Conservation (phyloP, 139 green algal genomes). For the Chlorella vulgaris region DNA sequence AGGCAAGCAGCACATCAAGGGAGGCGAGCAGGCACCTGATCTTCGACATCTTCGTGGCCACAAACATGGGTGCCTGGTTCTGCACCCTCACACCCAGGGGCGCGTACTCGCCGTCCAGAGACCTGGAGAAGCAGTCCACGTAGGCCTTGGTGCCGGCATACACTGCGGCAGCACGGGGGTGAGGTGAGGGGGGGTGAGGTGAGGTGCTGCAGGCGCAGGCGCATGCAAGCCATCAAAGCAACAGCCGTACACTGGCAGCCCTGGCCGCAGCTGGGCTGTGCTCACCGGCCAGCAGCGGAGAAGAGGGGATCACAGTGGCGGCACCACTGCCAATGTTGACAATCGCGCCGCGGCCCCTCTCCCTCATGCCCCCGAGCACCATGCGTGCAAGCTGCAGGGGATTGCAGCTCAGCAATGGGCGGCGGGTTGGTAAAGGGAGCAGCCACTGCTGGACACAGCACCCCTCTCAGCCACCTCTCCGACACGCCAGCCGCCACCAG, state of each 20-base stretch:
- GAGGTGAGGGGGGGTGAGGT: not conserved
- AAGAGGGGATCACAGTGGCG: constrained; percentile 68
- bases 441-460: not conserved
- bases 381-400: constrained; percentile 57
- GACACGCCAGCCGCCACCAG: not conserved
- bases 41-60: constrained; percentile 88
- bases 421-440: no score
- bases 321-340: constrained; percentile 79
- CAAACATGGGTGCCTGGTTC: constrained; percentile 79
- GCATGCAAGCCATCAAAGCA: not conserved
- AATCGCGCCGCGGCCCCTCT: constrained; percentile 65
- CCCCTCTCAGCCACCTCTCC: not conserved
- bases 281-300: constrained; percentile 64
- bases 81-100: constrained; percentile 71
- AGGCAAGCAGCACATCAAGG: not conserved
- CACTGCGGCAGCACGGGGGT: constrained; percentile 24
- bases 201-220: not conserved
- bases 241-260: no score
- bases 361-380: constrained; percentile 80
- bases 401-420: not conserved
- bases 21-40: constrained; percentile 60
- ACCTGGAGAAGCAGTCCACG: constrained; percentile 59
- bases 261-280: no score
- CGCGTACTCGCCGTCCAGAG: constrained; percentile 62
- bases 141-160: constrained; percentile 83